Evolutionary conservation across 345 rosid genomes (phyloP), one percentile per base, ranked within the genome.

Genomic region (Streptanthus diversifolius): DNA sequence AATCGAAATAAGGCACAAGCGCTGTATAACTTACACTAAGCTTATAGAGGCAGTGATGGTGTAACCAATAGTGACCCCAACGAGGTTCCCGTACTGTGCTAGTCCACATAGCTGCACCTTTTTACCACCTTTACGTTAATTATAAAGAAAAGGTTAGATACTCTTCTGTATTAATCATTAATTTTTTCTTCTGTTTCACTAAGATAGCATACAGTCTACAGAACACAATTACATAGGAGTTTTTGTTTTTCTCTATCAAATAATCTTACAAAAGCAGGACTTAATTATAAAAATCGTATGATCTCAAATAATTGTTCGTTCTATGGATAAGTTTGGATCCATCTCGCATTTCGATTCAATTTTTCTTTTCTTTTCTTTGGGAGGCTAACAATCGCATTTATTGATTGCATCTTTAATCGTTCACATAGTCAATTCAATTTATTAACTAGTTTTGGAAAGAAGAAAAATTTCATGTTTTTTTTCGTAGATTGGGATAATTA

Each of bases 21-120:
- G 18, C 43, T 30, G 36, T 12, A 36, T 0, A 35, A 75, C 97
- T 89, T 82, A 93, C 98, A 86, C 91, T 85, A 93, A 86, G 77
- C 98, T 93, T 45, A 91, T 86, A 15, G 98, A 89, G 11, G 95
- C 91, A 53, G 98, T 91, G 77, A 93, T 93, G 24, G 95, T 93
- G 82, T 91, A 93, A 39, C 98, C 96, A 43, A 89, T 40, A 1
- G 86, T 79, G 44, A 84, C 60, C n/a, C 95, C 98, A 3, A 88
- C 41, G 8, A 93, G 85, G 73, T 88, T 91, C 27, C 30, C 82
- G 61, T 86, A 93, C 70, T 93, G 98, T 57, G 95, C 95, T 62
- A 85, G 37, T 29, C 96, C 97, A 82, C 97, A 91, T 0, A 88
- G 81, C 76, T 67, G 81, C 29, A 84, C 86, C 67, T 78, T 79